Conservation (phyloP, 2,329 filamentous ascomycete species). For the Colletotrichum limetticola region DNA sequence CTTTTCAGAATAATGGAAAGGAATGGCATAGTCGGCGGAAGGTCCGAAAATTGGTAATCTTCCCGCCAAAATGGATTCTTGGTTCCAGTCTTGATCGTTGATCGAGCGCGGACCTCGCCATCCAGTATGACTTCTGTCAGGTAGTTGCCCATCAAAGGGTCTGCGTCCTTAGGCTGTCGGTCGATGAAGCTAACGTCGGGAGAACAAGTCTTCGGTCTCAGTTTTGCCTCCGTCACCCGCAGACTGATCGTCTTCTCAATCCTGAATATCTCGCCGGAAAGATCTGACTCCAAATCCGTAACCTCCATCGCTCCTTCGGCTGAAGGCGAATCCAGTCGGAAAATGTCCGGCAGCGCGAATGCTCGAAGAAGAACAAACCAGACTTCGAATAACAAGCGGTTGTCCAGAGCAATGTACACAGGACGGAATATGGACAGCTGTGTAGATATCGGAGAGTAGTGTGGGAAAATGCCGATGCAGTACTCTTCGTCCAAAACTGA, state of each 20-base stretch:
- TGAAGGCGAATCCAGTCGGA: conserved; percentile 67
- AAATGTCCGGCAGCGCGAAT: conserved; percentile 92
- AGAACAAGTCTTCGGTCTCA: conserved; percentile 53
- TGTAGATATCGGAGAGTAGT: conserved; percentile 81
- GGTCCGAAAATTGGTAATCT: conserved; percentile 79
- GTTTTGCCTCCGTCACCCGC: conserved; percentile 71
- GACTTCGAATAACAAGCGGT: conserved; percentile 90
- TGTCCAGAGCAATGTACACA: conserved; percentile 89
- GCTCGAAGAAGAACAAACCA: conserved; percentile 94
- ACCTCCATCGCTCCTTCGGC: conserved; percentile 53
- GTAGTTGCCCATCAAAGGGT: conserved; percentile 73
- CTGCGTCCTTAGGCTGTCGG: conserved; percentile 50
- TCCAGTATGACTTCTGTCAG: conserved; percentile 84
- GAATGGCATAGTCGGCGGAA: conserved; percentile 75
- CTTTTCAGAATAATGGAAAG: conserved; percentile 79
- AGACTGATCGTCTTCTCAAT: conserved; percentile 70
- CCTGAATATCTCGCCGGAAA: conserved; percentile 64
- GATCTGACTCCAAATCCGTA: conserved; percentile 51
- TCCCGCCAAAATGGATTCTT: conserved; percentile 86
- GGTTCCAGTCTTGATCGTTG: conserved; percentile 76
- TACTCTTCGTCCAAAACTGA: conserved; percentile 94
- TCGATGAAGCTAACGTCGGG: conserved; percentile 37
- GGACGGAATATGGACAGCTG: conserved; percentile 84
- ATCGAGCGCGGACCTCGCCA: conserved; percentile 81
- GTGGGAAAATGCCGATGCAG: conserved; percentile 95